phyloP scores from a whole-genome alignment of 768 basidiomycete species.

The Psilocybe cyanescens region DNA sequence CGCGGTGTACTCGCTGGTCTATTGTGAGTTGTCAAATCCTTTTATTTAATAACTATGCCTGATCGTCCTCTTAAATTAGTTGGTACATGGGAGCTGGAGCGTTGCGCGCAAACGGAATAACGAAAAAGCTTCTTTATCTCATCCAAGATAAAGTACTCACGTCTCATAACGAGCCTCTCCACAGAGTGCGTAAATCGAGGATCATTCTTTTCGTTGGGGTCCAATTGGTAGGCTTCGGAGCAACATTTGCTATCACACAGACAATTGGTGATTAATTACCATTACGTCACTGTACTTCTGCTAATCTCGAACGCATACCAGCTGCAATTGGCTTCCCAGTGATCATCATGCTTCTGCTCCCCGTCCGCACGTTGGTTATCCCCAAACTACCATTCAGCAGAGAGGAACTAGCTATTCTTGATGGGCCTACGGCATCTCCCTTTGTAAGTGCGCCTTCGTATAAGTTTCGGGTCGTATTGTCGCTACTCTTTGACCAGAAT shows the following conservation, averaged over 20 bases:
- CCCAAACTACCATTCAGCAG: constrained; percentile 75
- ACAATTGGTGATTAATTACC: constrained; percentile 64
- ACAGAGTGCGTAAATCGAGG: constrained; percentile 72
- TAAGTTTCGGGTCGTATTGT: constrained; percentile 29
- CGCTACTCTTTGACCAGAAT: constrained; percentile 33
- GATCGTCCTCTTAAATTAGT: constrained; percentile 35
- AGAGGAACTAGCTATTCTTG: constrained; percentile 84
- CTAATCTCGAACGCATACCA: constrained; percentile 24
- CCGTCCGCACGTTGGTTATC: constrained; percentile 71
- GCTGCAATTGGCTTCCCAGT: constrained; percentile 93
- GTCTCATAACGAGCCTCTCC: constrained; percentile 69
- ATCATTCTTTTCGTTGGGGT: constrained; percentile 73
- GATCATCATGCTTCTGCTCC: constrained; percentile 83
- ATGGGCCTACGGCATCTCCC: constrained; percentile 87
- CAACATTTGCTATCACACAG: constrained; percentile 90
- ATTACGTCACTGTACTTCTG: background rate
- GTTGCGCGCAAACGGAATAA: constrained; percentile 81
- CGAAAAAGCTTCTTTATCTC: constrained; percentile 78
- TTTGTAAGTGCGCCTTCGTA: constrained; percentile 54
- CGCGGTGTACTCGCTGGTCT: constrained; percentile 84
- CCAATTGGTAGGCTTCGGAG: constrained; percentile 84
- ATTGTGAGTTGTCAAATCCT: constrained; percentile 58
- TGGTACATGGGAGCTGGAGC: constrained; percentile 95
- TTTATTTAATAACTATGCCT: background rate
- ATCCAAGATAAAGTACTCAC: constrained; percentile 72